Percentiles rank a stretch among this genome's conserved stretches.
Evolutionary conservation across 2,329 filamentous ascomycete genomes (phyloP).

Genomic region (Amphichorda felina): DNA sequence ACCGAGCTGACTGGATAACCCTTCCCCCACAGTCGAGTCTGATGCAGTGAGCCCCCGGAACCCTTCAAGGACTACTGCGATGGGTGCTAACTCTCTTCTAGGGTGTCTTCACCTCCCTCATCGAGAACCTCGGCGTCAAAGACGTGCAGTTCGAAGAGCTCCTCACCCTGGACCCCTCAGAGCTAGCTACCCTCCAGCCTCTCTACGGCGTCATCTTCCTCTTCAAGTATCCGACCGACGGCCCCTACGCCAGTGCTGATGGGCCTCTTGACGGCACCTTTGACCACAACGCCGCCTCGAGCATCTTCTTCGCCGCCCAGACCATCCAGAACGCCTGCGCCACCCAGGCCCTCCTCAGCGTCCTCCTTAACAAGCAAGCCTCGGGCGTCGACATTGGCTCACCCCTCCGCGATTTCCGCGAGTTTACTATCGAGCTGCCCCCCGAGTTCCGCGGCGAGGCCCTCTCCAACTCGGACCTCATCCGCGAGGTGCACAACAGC

Average conservation of each 20-base stretch:
- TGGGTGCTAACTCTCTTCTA: slow-evolving; percentile 13
- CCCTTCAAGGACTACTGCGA: too few species aligned
- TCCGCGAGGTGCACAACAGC: slow-evolving; percentile 75
- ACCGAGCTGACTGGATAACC: slow-evolving; percentile 8
- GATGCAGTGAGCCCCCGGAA: slow-evolving; percentile 59
- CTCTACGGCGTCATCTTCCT: slow-evolving; percentile 97
- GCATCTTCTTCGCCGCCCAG: slow-evolving; percentile 88
- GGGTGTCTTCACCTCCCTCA: slow-evolving; percentile 96
- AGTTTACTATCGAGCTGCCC: slow-evolving; percentile 78
- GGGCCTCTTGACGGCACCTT: slow-evolving; percentile 72
- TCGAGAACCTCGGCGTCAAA: slow-evolving; percentile 82
- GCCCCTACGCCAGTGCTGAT: slow-evolving; percentile 39
- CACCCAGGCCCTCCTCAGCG: slow-evolving; percentile 85
- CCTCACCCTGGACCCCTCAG: slow-evolving; percentile 71
- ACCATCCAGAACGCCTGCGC: slow-evolving; percentile 98
- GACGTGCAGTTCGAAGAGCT: slow-evolving; percentile 96
- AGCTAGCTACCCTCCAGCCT: slow-evolving; percentile 58
- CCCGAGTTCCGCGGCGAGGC: slow-evolving; percentile 55
- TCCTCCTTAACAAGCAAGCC: slow-evolving; percentile 72
- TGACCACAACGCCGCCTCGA: slow-evolving; percentile 62
- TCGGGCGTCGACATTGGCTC: slow-evolving; percentile 57
- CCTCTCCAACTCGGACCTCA: slow-evolving; percentile 51
- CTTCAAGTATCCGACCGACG: slow-evolving; percentile 85
- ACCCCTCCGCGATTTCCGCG: slow-evolving; percentile 65
- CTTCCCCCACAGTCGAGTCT: slow-evolving; percentile 57